These are phyloP conservation scores for Dipodascus albidus DNA, from an alignment of 805 yeast species.

Conservation along the genomic window DNA sequence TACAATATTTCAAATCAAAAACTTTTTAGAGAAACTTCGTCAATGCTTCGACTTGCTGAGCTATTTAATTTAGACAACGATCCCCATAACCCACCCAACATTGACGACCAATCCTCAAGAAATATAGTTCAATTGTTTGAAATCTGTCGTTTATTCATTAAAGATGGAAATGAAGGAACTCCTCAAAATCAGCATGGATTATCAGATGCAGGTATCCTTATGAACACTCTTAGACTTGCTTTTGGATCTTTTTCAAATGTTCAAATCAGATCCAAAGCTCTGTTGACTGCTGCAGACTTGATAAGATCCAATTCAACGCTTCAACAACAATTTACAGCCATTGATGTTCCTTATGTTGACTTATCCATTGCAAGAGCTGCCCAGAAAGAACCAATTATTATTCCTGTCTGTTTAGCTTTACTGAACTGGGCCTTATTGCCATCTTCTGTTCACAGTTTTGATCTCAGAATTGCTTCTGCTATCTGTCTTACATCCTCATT, in stretches of 20 bases:
- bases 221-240: constrained; percentile 55
- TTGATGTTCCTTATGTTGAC: constrained; percentile 89
- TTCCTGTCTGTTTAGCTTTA: constrained; percentile 67
- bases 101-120: constrained; percentile 67
- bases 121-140: constrained; percentile 61
- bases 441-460: constrained; percentile 78
- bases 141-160: constrained; percentile 60
- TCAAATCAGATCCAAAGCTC: constrained; percentile 52
- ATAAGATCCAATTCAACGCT: constrained; percentile 54
- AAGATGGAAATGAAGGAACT: constrained; percentile 60
- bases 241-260: constrained; percentile 55
- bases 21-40: constrained; percentile 74
- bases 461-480: constrained; percentile 64
- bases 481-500: constrained; percentile 58
- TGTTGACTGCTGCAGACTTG: constrained; percentile 67
- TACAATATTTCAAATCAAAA: constrained; percentile 88
- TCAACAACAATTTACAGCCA: constrained; percentile 61
- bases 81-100: constrained; percentile 33
- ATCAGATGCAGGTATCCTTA: constrained; percentile 48
- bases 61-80: constrained; percentile 50
- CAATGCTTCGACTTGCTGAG: constrained; percentile 51
- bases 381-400: constrained; percentile 24
- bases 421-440: constrained; percentile 72
- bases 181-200: constrained; percentile 49
- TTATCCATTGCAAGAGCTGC: constrained; percentile 36